Base-by-base conservation (phyloP, 176 grass and related monocot genomes). In the Thalia dealbata region DNA sequence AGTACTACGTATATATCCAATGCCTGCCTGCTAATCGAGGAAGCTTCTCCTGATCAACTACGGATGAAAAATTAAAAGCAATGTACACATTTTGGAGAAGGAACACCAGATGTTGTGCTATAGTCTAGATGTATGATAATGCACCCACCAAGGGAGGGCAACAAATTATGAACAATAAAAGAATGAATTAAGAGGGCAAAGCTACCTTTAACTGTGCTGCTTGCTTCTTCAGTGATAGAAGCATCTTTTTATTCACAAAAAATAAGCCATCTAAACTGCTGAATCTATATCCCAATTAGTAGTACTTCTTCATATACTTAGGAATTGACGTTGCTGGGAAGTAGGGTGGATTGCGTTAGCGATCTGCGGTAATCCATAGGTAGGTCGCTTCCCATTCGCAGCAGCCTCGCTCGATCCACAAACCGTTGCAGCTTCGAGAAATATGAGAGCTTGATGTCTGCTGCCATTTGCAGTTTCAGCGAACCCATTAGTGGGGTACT, bases 301-400 rank as follows among this genome's bases (percentile, higher is more conserved):
- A 23, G n/a, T 43, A 3, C 0, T n/a, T 68, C 38, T 68, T 23
- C 65, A 68, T 22, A 11, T 13, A 12, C 61, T 68, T 22, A 68
- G 44, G 65, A 45, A 68, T 16, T 68, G 38, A 68, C 22, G 38
- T 14, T 68, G 3, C n/a, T 68, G 32, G 18, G 27, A 68, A 68
- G 21, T 68, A 68, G 65, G 65, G 54, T 44, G 35, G 29, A 44
- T 68, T 43, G 35, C 65, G 43, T 43, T 68, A 68, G 65, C 65
- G 43, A 44, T 68, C 30, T 68, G 21, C 7, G 65, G 21, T 15
- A 43, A 68, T 43, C 65, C 65, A n/a, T 68, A 68, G 22, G 21
- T 68, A 43, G 11, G 35, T 1, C 19, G 32, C 18, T 68, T 43
- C 10, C 18, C 35, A 3, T 68, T 68, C n/a, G 32, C 43, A 13